Evolutionary conservation across 163 green algal species (phyloP), one percentile per base, ranked within the genome.

Genomic region (Chlorella variabilis): DNA sequence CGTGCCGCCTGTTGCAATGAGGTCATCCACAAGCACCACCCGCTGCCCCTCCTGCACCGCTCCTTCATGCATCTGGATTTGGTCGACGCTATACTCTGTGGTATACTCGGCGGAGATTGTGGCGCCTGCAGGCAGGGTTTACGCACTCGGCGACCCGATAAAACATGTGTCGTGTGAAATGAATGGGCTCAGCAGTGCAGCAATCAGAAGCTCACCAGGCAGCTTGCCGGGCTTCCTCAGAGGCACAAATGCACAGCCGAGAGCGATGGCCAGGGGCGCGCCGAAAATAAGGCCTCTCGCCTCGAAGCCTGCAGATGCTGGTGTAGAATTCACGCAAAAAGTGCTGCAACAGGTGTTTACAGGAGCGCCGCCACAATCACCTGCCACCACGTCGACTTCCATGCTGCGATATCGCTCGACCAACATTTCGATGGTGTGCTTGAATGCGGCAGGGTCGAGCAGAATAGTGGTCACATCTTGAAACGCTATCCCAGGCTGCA

Each of bases 191-290:
- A n/a, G n/a, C n/a, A n/a, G n/a, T n/a, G n/a, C 27, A n/a, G 2
- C 8, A 54, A 7, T 2, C 48, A 21, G 29, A 25, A 2, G 59
- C 80, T 33, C 80, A 94, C 94, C 94, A 89, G 97, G 97, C 23
- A 99, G 94, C 89, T 99, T 99, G 65, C 95, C 95, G 27, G 96
- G 95, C 84, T 99, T 99, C 27, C 97, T 85, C 54, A 99, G 86
- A 8, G 93, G 94, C 56, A 99, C 96, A 90, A 99, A 99, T 0
- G 94, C 87, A 31, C 84, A 86, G 0, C 89, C 84, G 9, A 99
- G 85, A 23, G 90, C 93, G 25, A 99, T 82, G 7, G 97, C 97
- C 20, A 99, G 86, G 0, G 97, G 95, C 0, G 97, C 91, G 17
- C 97, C 97, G 83, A 99, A 99, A n/a, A 99, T 97, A 25, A 99